Evolutionary conservation across 305 asterid species (phyloP).

Genomic region (Fraxinus baroniana): DNA sequence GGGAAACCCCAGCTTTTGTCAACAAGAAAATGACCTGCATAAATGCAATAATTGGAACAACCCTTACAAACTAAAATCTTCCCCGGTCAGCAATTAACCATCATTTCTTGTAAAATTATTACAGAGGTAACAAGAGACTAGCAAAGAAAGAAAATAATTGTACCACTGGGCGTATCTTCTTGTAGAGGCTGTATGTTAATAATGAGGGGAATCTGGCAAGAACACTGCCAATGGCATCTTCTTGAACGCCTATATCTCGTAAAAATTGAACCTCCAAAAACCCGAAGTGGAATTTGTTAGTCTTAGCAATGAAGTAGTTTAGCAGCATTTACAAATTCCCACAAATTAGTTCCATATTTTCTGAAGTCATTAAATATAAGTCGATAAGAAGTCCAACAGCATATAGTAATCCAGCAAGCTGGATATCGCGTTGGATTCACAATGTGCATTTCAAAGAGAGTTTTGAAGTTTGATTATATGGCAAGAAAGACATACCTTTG

Average conservation of each 20-base stretch:
- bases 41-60: background rate
- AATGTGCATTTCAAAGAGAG: background rate
- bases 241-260: slow-evolving; percentile 75
- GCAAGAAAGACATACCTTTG: slow-evolving; percentile 60
- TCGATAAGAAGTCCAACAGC: background rate
- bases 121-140: slow-evolving; percentile 18
- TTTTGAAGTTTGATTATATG: background rate
- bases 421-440: background rate
- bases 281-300: slow-evolving; percentile 1
- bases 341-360: background rate
- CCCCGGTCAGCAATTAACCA: background rate
- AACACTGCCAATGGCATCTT: slow-evolving; percentile 66
- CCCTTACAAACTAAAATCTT: background rate
- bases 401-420: background rate
- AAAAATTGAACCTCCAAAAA: slow-evolving; percentile 74
- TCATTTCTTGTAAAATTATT: background rate
- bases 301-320: background rate
- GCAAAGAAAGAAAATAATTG: background rate
- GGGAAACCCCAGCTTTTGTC: slow-evolving; percentile 85
- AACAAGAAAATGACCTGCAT: slow-evolving; percentile 72
- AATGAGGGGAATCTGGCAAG: slow-evolving; percentile 74
- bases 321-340: background rate
- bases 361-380: background rate
- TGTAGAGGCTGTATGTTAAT: slow-evolving; percentile 81
- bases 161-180: slow-evolving; percentile 95